Base-by-base conservation (phyloP, 495 filamentous ascomycete genomes). In the Schizothecium vesticola region DNA sequence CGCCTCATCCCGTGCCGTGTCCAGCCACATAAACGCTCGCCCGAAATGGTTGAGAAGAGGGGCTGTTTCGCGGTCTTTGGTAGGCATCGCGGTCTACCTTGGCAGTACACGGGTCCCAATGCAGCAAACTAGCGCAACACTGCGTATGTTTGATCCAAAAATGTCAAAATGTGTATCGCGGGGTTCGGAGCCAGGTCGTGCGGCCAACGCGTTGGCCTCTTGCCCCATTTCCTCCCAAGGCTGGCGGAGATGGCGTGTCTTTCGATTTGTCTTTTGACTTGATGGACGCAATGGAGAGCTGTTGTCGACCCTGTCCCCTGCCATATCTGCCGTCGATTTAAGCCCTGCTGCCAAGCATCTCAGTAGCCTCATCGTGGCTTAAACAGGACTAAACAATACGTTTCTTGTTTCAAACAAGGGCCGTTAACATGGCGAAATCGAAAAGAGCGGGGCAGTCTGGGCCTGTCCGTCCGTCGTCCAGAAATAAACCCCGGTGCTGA, bases 1-100 rank as follows among this genome's bases (percentile, higher is more conserved):
- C 33, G 51, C 31, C 63, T 66, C 57, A 66, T 74, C 61, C 74
- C 65, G 75, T 74, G 71, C 75, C 75, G 71, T 70, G 71, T 69
- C 67, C 56, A 68, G 59, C 58, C 69, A 65, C 43, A 51, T 19
- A 51, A 51, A 51, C 43, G 43, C 43, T 51, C 43, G 43, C 43
- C 43, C 59, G 22, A 59, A 26, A 25, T 6, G 57, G 33, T 23
- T 8, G 59, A 26, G 23, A 26, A n/a, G 65, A 51, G 65, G 31
- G 56, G 65, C 8, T 22, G 24, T 19, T 25, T 55, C 19, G 59
- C 67, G 66, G 58, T 68, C 65, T 63, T 36, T 62, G 59, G 23
- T 68, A 59, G 70, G 62, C 61, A 63, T 66, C 66, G 60, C 70
- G 58, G 65, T 73, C 59, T 59, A 61, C 65, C 36, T 63, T 64